Evolutionary conservation across 75 land plant species (phyloP).

Genomic region (Sequoia sempervirens): DNA sequence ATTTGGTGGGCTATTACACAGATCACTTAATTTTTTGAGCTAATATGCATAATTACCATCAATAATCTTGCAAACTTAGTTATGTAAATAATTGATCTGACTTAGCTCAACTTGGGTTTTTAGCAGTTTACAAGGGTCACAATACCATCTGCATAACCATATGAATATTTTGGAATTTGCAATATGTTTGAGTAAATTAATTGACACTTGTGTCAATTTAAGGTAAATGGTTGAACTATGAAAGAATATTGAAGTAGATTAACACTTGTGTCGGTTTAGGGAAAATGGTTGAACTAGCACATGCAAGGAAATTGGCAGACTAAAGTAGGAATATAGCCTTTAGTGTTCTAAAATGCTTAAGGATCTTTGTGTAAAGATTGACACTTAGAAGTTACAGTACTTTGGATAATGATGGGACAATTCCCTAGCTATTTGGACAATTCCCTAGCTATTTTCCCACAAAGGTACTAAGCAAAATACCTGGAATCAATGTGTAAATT

Average conservation of each 20-base stretch:
- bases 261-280: background rate
- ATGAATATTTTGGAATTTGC: background rate
- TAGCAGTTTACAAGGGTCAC: background rate
- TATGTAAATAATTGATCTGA: background rate
- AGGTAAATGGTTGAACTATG: background rate
- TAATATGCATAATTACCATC: background rate
- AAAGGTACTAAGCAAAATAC: background rate
- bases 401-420: background rate
- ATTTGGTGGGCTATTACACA: background rate
- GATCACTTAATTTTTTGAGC: background rate
- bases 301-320: background rate
- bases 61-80: background rate
- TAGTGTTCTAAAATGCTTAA: background rate
- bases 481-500: background rate
- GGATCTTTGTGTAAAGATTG: background rate
- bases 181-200: background rate
- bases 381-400: background rate
- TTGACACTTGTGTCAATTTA: background rate
- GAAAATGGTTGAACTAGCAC: background rate
- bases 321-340: background rate
- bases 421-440: background rate
- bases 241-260: background rate
- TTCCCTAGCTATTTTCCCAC: background rate
- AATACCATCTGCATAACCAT: background rate
- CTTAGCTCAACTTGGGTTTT: background rate